A percentile compares a stretch with the other conserved stretches of the same genome.
Conservation (phyloP, 2,329 filamentous ascomycete genomes). For the Fusarium pininemorale region DNA sequence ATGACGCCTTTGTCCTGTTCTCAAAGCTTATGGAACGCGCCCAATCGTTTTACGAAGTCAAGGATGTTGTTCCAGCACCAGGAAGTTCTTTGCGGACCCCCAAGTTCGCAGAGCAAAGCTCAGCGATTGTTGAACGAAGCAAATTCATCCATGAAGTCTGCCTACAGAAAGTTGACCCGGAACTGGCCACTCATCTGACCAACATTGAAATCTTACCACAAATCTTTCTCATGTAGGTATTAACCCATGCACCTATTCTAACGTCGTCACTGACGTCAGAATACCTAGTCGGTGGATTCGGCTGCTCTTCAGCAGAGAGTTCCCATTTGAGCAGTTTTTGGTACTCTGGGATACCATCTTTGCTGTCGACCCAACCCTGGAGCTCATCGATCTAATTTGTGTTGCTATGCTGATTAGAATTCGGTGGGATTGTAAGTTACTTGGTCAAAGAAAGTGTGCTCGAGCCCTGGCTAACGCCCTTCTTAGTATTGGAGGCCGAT, state of each 20-base stretch:
- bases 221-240: conserved; percentile 86
- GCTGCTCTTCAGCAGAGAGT: conserved; percentile 91
- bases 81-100: conserved; percentile 24
- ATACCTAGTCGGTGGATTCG: conserved; percentile 83
- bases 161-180: conserved; percentile 81
- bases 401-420: conserved; percentile 93
- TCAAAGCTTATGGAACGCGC: conserved; percentile 87
- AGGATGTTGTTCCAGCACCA: conserved; percentile 23
- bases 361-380: conserved; percentile 80
- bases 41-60: conserved; percentile 84
- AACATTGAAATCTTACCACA: conserved; percentile 92
- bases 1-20: conserved; percentile 90
- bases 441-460: not conserved
- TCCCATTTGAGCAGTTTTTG: conserved; percentile 85
- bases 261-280: not conserved
- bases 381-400: conserved; percentile 89
- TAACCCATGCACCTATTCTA: too few species aligned
- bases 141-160: conserved; percentile 86
- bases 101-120: conserved; percentile 50
- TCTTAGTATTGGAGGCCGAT: conserved; percentile 80
- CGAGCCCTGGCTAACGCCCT: conserved; percentile 35
- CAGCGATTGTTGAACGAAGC: conserved; percentile 82
- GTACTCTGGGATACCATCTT: conserved; percentile 92
- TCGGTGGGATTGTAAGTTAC: conserved; percentile 80
- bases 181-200: conserved; percentile 81